These are phyloP conservation scores for Salix koriyanagi DNA, from an alignment of 345 rosid species.

Conservation along the genomic window DNA sequence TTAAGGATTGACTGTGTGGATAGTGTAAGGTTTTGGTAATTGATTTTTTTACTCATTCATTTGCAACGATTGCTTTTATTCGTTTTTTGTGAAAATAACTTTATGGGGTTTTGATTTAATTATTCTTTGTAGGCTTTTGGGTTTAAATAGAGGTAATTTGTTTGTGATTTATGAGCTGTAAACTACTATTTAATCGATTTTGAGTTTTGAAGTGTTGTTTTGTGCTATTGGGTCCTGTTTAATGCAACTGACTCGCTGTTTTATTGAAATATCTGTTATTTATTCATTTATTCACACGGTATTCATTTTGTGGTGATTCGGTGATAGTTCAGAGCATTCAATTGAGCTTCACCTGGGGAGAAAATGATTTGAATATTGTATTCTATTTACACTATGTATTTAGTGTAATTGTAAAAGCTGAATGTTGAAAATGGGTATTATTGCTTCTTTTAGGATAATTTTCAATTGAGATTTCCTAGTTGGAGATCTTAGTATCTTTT, in stretches of 20 bases:
- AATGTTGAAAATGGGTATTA: neutral
- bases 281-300: neutral
- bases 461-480: constrained; percentile 5
- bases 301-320: neutral
- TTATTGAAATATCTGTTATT: neutral
- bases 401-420: neutral
- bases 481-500: constrained; percentile 7
- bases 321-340: neutral
- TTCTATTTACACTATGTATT: neutral
- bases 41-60: neutral
- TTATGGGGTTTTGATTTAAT: constrained; percentile 2
- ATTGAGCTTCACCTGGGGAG: neutral
- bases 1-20: constrained; percentile 3
- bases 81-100: constrained; percentile 2
- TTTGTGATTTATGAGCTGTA: neutral
- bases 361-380: neutral
- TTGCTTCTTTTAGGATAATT: neutral
- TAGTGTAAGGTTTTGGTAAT: neutral
- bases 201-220: constrained; percentile 2
- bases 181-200: constrained; percentile 7
- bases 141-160: constrained; percentile 1
- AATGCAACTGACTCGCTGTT: neutral
- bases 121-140: neutral
- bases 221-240: neutral
- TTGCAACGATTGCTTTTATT: neutral